These are phyloP conservation scores for Psilocybe subaeruginosa DNA, from an alignment of 768 basidiomycete genomes.

Conservation along the genomic window DNA sequence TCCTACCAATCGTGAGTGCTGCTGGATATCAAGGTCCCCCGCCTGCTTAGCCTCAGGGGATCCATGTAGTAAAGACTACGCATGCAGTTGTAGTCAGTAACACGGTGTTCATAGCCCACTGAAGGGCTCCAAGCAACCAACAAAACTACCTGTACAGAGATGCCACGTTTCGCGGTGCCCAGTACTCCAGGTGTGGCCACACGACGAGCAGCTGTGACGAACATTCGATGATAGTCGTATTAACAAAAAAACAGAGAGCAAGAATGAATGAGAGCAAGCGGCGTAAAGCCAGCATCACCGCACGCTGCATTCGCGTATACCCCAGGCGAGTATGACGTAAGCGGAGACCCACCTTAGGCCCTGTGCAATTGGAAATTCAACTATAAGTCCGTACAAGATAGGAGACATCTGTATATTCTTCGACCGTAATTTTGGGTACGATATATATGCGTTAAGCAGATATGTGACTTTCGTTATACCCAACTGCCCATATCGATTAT, in stretches of 20 bases:
- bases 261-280: slow-evolving; percentile 10
- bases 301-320: slow-evolving; percentile 10
- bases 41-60: slow-evolving; percentile 86
- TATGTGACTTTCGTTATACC: no score
- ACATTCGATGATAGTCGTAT: slow-evolving; percentile 28
- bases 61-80: slow-evolving; percentile 88
- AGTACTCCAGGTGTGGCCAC: slow-evolving; percentile 26
- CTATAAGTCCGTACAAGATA: not conserved
- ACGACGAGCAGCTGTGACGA: slow-evolving; percentile 33
- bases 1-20: slow-evolving; percentile 89
- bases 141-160: slow-evolving; percentile 64
- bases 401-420: slow-evolving; percentile 6
- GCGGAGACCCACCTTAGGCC: slow-evolving; percentile 16
- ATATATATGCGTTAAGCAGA: no score
- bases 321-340: slow-evolving; percentile 30
- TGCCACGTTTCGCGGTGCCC: slow-evolving; percentile 42
- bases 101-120: slow-evolving; percentile 15
- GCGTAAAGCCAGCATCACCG: slow-evolving; percentile 20
- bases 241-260: slow-evolving; percentile 15
- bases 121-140: not conserved
- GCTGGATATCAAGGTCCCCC: slow-evolving; percentile 73
- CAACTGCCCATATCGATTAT: no score
- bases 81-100: slow-evolving; percentile 19
- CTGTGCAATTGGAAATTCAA: not conserved
- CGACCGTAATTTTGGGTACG: no score